Evolutionary conservation across 2,329 filamentous ascomycete species (phyloP).

Genomic region (Exserohilum rostratum): DNA sequence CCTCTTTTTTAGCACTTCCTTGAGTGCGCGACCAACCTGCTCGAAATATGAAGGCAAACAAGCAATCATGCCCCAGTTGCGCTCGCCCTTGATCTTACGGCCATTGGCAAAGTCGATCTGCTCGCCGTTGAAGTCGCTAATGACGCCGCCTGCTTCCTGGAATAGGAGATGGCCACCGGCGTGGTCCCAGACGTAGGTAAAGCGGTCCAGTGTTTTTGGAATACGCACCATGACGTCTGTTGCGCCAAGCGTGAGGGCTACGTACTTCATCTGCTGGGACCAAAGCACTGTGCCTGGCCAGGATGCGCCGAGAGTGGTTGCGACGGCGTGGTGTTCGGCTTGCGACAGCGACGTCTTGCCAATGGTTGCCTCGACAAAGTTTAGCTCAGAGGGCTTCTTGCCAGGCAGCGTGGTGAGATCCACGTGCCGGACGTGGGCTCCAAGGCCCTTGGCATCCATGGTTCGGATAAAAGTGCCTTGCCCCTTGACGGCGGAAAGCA

Average conservation of each 20-base stretch:
- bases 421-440: slow-evolving; percentile 39
- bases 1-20: slow-evolving; percentile 33
- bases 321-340: slow-evolving; percentile 46
- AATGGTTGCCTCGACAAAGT: slow-evolving; percentile 55
- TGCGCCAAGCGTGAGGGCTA: slow-evolving; percentile 58
- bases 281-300: slow-evolving; percentile 60
- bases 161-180: slow-evolving; percentile 60
- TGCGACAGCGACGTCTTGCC: slow-evolving; percentile 50
- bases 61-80: slow-evolving; percentile 46
- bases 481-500: slow-evolving; percentile 57
- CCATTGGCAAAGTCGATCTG: slow-evolving; percentile 54
- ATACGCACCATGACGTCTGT: slow-evolving; percentile 59
- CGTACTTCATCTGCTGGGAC: slow-evolving; percentile 62
- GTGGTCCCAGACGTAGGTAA: slow-evolving; percentile 62
- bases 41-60: slow-evolving; percentile 36
- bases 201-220: slow-evolving; percentile 51
- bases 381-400: slow-evolving; percentile 42
- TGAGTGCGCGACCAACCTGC: slow-evolving; percentile 34
- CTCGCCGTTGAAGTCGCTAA: slow-evolving; percentile 59
- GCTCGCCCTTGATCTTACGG: slow-evolving; percentile 39
- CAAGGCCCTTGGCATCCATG: slow-evolving; percentile 45
- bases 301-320: slow-evolving; percentile 44
- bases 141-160: slow-evolving; percentile 57
- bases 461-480: slow-evolving; percentile 52
- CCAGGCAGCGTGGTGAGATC: slow-evolving; percentile 21